A percentile compares a stretch with the other conserved stretches of the same genome.
Conservation (phyloP, 2,329 filamentous ascomycete genomes). For the Cytospora leucostoma region DNA sequence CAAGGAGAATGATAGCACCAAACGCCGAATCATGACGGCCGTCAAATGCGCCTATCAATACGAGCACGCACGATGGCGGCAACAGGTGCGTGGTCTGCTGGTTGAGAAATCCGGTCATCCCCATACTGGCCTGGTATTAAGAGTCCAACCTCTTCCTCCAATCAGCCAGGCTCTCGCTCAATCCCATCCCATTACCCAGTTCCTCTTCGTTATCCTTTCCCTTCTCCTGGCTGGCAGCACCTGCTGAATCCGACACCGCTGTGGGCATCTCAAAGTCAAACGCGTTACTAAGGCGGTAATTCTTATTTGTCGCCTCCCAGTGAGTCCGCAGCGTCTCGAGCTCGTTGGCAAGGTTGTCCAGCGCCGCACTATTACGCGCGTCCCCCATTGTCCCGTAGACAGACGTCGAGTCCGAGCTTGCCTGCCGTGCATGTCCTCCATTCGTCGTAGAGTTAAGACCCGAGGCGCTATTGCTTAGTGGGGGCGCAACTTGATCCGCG, state of each 20-base stretch:
- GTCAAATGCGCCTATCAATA: constrained; percentile 5
- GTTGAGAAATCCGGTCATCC: constrained; percentile 4
- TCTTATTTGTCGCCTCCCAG: constrained; percentile 96
- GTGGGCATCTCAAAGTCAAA: constrained; percentile 73
- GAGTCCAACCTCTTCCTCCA: constrained; percentile 77
- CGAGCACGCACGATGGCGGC: not conserved
- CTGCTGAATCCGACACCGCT: constrained; percentile 23
- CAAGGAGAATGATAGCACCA: constrained; percentile 6
- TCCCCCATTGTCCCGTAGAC: constrained; percentile 60
- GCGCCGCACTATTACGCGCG: constrained; percentile 63
- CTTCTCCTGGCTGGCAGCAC: constrained; percentile 44
- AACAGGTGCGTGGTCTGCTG: not conserved
- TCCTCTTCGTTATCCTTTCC: constrained; percentile 28
- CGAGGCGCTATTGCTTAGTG: constrained; percentile 30
- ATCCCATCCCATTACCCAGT: constrained; percentile 42
- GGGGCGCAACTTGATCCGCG: constrained; percentile 43
- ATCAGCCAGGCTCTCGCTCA: constrained; percentile 74
- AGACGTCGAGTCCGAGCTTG: constrained; percentile 63
- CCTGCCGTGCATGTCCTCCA: constrained; percentile 52
- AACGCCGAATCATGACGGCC: constrained; percentile 26
- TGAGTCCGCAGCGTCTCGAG: constrained; percentile 86
- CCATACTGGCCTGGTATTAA: constrained; percentile 45
- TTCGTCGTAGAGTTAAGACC: constrained; percentile 40
- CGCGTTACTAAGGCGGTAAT: constrained; percentile 84
- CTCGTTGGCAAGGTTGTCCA: constrained; percentile 90